Conservation (phyloP, 768 basidiomycete species). For the Lactifluus pinguis region DNA sequence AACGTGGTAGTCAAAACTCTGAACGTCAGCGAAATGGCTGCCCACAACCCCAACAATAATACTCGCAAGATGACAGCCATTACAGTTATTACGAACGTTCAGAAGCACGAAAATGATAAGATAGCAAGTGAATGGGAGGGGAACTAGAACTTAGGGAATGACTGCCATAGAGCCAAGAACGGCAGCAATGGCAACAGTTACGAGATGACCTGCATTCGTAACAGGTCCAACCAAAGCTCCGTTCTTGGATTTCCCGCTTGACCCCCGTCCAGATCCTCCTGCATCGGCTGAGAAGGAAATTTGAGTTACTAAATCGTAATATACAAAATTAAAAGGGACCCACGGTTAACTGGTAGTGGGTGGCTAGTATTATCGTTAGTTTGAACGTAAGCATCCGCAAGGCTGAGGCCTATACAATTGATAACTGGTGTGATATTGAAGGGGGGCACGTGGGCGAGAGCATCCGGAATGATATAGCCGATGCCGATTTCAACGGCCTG, state of each 20-base stretch:
- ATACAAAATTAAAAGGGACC: neutral
- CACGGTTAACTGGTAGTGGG: constrained; percentile 33
- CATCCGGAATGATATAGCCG: constrained; percentile 79
- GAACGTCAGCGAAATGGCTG: neutral
- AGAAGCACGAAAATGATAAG: neutral
- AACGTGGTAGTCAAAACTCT: neutral
- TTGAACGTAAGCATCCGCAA: constrained; percentile 70
- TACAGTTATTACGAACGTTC: neutral
- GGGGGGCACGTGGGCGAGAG: constrained; percentile 51
- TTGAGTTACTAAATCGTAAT: neutral
- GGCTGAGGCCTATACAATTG: constrained; percentile 48
- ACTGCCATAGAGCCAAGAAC: neutral
- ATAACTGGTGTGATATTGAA: constrained; percentile 70
- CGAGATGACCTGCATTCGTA: neutral
- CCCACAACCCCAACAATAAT: constrained; percentile 1
- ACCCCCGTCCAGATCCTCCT: neutral
- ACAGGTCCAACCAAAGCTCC: neutral
- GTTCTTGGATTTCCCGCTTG: neutral
- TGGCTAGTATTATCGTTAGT: constrained; percentile 65
- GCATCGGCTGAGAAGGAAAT: too few relatives aligned
- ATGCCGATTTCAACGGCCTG: constrained; percentile 79
- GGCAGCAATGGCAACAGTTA: neutral
- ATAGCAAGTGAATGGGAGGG: neutral
- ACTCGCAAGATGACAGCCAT: neutral
- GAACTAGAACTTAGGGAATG: neutral